Evolutionary conservation across 2,329 filamentous ascomycete genomes (phyloP).

Genomic region (Aspergillus terreus): DNA sequence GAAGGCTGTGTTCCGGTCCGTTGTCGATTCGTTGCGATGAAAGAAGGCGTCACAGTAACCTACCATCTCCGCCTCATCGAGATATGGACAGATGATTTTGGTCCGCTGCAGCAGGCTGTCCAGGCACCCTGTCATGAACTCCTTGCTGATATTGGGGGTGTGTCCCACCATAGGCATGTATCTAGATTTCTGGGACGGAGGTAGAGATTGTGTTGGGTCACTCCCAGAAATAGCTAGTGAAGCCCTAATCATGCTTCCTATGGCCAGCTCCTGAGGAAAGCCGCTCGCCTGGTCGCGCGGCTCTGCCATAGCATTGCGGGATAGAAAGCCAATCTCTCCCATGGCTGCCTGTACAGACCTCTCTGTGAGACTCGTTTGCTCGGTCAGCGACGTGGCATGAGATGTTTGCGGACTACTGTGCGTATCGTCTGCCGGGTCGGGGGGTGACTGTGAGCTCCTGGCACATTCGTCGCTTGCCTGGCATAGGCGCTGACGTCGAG

Average conservation of each 20-base stretch:
- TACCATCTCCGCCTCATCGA: constrained; percentile 7
- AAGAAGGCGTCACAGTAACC: constrained; percentile 13
- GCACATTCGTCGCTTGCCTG: background rate
- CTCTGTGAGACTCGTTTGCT: background rate
- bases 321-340: constrained; percentile 29
- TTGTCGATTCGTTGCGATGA: background rate
- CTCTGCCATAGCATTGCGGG: constrained; percentile 31
- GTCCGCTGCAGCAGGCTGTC: constrained; percentile 10
- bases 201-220: constrained; percentile 8
- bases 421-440: background rate
- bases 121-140: constrained; percentile 8
- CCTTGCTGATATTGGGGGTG: background rate
- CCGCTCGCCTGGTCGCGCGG: constrained; percentile 17
- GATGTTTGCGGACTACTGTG: background rate
- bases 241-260: constrained; percentile 17
- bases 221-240: constrained; percentile 13
- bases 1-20: background rate
- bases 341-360: constrained; percentile 21
- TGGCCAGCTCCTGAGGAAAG: constrained; percentile 19
- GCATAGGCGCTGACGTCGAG: constrained; percentile 9
- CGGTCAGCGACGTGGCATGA: background rate
- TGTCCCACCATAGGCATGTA: background rate
- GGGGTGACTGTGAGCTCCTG: background rate
- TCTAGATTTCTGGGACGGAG: background rate
- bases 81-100: constrained; percentile 8